Percentiles rank a stretch among this genome's conserved stretches.
Conservation (phyloP, 441 rosid genomes). For the Pelargonium australe region DNA sequence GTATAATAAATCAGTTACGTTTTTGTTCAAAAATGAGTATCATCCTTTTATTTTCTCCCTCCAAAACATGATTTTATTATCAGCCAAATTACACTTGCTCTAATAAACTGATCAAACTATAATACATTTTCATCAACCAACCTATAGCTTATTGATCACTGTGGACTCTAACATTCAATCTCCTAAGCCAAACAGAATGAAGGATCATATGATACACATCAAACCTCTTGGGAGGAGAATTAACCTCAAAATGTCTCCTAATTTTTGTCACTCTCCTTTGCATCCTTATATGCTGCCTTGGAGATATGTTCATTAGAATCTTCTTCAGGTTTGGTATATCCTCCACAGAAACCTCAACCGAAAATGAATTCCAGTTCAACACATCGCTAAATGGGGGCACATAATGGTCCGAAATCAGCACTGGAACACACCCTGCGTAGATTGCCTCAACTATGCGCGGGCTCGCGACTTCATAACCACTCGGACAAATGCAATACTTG, state of each 20-base stretch:
- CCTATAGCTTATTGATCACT: slow-evolving; percentile 12
- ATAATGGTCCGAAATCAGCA: slow-evolving; percentile 68
- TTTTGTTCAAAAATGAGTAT: no score
- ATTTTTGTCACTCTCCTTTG: slow-evolving; percentile 62
- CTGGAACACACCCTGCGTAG: slow-evolving; percentile 77
- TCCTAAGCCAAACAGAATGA: slow-evolving; percentile 84
- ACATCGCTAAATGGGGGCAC: slow-evolving; percentile 83
- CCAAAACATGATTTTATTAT: no score
- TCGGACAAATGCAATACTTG: slow-evolving; percentile 80
- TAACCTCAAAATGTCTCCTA: slow-evolving; percentile 65
- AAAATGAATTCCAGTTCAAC: slow-evolving; percentile 70
- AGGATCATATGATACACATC: slow-evolving; percentile 94
- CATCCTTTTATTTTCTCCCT: no score
- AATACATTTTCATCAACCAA: no score
- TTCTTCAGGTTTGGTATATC: slow-evolving; percentile 69
- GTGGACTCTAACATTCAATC: slow-evolving; percentile 57
- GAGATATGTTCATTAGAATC: slow-evolving; percentile 49
- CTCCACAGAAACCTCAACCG: slow-evolving; percentile 50
- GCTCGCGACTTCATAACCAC: slow-evolving; percentile 92
- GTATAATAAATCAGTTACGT: no score
- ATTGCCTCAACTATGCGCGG: slow-evolving; percentile 82
- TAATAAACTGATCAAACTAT: no score
- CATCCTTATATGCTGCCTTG: slow-evolving; percentile 72
- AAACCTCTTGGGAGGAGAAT: slow-evolving; percentile 67
- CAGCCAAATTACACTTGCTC: no score